Evolutionary conservation across 768 basidiomycete genomes (phyloP).

Genomic region (Trametes cingulata): DNA sequence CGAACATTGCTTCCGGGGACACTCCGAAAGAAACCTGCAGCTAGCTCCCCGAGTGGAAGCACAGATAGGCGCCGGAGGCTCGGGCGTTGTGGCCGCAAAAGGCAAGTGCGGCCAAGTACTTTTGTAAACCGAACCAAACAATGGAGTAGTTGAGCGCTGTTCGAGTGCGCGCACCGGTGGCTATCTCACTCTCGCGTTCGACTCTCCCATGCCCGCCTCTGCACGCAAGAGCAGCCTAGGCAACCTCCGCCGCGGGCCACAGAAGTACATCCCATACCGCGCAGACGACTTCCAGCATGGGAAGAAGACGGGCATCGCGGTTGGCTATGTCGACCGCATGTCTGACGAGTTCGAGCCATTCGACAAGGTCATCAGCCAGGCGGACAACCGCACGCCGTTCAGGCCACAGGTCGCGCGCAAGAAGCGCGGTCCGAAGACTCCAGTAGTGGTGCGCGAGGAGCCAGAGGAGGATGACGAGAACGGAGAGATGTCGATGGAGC

Average conservation of each 20-base stretch:
- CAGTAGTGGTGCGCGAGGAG: slow-evolving; percentile 25
- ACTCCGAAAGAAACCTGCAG: too few relatives aligned
- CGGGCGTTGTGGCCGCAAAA: neutral
- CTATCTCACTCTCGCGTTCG: neutral
- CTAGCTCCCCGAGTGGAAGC: too few relatives aligned
- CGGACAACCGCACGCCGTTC: slow-evolving; percentile 65
- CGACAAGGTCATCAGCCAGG: slow-evolving; percentile 70
- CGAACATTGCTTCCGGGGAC: too few relatives aligned
- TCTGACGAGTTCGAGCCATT: slow-evolving; percentile 86
- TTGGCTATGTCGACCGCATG: slow-evolving; percentile 66
- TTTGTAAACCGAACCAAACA: slow-evolving; percentile 19
- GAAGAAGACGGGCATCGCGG: slow-evolving; percentile 76
- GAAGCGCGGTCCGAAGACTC: slow-evolving; percentile 35
- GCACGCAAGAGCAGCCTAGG: slow-evolving; percentile 44
- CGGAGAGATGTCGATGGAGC: slow-evolving; percentile 79
- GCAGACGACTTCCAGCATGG: slow-evolving; percentile 77
- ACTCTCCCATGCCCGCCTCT: slow-evolving; percentile 31
- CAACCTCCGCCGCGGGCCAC: slow-evolving; percentile 51
- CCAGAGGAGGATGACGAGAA: slow-evolving; percentile 45
- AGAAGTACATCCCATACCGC: slow-evolving; percentile 75
- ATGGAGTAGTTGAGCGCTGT: slow-evolving; percentile 7
- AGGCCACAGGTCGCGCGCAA: slow-evolving; percentile 47
- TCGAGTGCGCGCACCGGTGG: neutral
- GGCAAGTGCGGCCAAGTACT: slow-evolving; percentile 1
- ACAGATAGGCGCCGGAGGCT: neutral